Percentiles rank a stretch among this genome's conserved stretches.
These are phyloP conservation scores for Crataegus laevigata DNA, from an alignment of 306 rosid genomes.

Conservation along the genomic window DNA sequence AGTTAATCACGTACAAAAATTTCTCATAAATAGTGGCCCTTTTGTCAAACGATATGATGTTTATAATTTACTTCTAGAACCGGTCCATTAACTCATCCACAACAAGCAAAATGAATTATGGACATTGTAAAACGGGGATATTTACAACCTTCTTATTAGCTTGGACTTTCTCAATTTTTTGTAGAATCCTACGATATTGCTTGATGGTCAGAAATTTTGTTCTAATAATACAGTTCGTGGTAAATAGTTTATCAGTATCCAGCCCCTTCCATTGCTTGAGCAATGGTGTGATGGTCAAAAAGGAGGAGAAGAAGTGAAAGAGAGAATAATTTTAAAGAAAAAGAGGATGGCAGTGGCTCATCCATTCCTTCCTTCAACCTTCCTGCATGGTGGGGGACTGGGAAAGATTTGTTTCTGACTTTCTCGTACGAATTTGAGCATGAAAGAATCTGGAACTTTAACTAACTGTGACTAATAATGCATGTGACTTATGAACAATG, in stretches of 20 bases:
- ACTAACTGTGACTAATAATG: background rate
- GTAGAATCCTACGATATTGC: no score
- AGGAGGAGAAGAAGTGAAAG: constrained; percentile 11
- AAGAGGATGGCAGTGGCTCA: constrained; percentile 12
- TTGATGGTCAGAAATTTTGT: background rate
- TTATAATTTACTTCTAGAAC: no score
- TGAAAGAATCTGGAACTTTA: background rate
- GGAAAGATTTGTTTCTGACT: constrained; percentile 9
- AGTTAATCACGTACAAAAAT: no score
- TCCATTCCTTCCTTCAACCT: background rate
- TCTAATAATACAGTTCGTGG: background rate
- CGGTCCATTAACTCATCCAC: no score
- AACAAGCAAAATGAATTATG: no score
- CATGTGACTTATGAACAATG: background rate
- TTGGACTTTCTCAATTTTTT: no score
- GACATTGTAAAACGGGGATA: no score
- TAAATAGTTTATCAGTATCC: background rate
- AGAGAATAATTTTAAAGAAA: constrained; percentile 23
- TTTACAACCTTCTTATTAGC: no score
- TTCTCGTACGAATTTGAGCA: background rate
- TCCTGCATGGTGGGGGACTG: background rate
- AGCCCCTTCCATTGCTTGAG: background rate
- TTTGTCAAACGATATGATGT: no score
- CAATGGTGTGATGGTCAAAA: constrained; percentile 27
- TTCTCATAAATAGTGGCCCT: no score